These are phyloP conservation scores for Sarocladium oryzae DNA, from an alignment of 2,329 filamentous ascomycete species.

Conservation along the genomic window DNA sequence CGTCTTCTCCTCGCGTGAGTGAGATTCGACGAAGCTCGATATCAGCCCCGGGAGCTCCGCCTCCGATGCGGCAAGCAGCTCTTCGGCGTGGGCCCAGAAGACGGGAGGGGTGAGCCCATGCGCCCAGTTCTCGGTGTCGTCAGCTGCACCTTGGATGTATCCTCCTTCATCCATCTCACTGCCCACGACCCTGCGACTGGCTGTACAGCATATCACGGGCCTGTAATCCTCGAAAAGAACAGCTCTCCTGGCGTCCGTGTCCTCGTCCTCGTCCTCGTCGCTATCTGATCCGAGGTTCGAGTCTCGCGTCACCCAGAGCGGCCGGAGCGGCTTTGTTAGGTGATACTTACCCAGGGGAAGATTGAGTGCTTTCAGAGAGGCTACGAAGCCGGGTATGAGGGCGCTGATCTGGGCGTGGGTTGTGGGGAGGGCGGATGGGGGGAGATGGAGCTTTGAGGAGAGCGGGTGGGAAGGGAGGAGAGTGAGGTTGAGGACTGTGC, in stretches of 20 bases:
- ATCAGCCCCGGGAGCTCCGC: constrained; percentile 52
- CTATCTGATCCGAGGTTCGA: constrained; percentile 36
- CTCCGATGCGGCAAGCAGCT: constrained; percentile 59
- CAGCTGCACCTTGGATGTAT: constrained; percentile 91
- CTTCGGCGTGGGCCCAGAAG: constrained; percentile 68
- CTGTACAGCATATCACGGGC: constrained; percentile 78
- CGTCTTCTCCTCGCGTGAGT: not conserved
- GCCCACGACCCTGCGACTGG: constrained; percentile 61
- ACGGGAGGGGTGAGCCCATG: constrained; percentile 66
- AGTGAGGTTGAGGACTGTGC: constrained; percentile 71
- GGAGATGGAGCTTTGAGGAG: constrained; percentile 56
- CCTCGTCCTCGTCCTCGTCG: constrained; percentile 8
- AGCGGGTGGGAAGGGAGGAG: constrained; percentile 58
- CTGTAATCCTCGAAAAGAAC: constrained; percentile 52
- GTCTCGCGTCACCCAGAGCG: constrained; percentile 74
- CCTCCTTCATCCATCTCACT: constrained; percentile 55
- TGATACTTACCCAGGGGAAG: constrained; percentile 37
- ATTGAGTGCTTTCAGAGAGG: constrained; percentile 46
- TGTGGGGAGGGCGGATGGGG: constrained; percentile 62
- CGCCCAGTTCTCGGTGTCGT: constrained; percentile 94
- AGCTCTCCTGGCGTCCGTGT: not conserved
- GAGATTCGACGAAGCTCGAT: constrained; percentile 30
- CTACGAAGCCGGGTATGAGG: constrained; percentile 50
- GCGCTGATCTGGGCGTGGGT: constrained; percentile 72
- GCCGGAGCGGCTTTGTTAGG: constrained; percentile 65